Evolutionary conservation across 1,284 basidiomycete genomes (phyloP).

Genomic region (Trichosporon inkin): DNA sequence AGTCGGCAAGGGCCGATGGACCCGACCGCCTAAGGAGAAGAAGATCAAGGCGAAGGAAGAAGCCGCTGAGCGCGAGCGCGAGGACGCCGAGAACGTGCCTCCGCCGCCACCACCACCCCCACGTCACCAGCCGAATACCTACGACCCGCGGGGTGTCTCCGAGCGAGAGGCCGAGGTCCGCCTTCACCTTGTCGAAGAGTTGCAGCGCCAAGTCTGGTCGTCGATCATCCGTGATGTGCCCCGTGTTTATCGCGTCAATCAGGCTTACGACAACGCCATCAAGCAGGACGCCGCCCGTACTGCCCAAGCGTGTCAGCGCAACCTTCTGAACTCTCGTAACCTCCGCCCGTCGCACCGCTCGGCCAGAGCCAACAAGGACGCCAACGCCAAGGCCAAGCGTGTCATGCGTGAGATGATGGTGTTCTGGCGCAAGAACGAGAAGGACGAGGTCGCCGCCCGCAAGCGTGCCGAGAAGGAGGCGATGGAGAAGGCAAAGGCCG

Average conservation of each 20-base stretch:
- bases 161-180: slow-evolving; percentile 39
- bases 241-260: slow-evolving; percentile 69
- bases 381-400: slow-evolving; percentile 64
- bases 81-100: slow-evolving; percentile 6
- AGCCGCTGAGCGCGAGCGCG: slow-evolving; percentile 17
- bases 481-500: slow-evolving; percentile 79
- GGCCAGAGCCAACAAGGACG: slow-evolving; percentile 81
- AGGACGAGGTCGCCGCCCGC: slow-evolving; percentile 81
- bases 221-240: slow-evolving; percentile 78
- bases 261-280: slow-evolving; percentile 64
- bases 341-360: slow-evolving; percentile 75
- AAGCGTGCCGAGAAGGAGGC: slow-evolving; percentile 94
- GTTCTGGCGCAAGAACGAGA: slow-evolving; percentile 98
- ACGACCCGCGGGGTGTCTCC: slow-evolving; percentile 40
- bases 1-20: slow-evolving; percentile 41
- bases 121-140: slow-evolving; percentile 28
- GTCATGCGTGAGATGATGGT: slow-evolving; percentile 67
- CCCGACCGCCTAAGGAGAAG: slow-evolving; percentile 35
- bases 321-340: slow-evolving; percentile 71
- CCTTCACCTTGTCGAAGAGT: slow-evolving; percentile 62
- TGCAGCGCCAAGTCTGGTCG: slow-evolving; percentile 80
- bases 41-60: slow-evolving; percentile 27
- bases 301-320: slow-evolving; percentile 52
- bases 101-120: slow-evolving; percentile 6
- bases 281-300: slow-evolving; percentile 50